Conservation (phyloP, 1,284 basidiomycete genomes). For the Cryptococcus wingfieldii region DNA sequence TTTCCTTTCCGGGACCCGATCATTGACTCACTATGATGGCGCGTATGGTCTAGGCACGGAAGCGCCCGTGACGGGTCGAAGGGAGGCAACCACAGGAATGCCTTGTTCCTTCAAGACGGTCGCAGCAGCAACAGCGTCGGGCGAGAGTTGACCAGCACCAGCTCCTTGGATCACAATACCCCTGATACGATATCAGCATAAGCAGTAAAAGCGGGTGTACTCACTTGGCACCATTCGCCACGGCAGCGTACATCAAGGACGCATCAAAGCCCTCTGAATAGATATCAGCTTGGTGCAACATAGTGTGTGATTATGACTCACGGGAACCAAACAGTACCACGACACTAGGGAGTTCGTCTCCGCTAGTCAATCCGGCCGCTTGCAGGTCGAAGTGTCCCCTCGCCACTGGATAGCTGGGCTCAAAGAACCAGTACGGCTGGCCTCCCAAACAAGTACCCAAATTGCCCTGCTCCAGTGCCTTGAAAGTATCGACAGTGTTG, state of each 20-base stretch:
- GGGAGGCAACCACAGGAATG: constrained; percentile 11
- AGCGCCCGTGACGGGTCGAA: constrained; percentile 10
- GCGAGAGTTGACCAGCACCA: constrained; percentile 10
- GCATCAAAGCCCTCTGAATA: constrained; percentile 13
- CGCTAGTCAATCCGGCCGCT: background rate
- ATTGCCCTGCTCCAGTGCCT: constrained; percentile 34
- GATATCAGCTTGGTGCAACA: background rate
- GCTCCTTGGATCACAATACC: constrained; percentile 18
- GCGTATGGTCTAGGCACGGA: constrained; percentile 8
- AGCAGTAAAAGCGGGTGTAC: background rate
- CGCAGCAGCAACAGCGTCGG: constrained; percentile 2
- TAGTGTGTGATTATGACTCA: background rate
- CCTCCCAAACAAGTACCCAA: constrained; percentile 26
- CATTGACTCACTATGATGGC: constrained; percentile 4
- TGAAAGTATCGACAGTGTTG: constrained; percentile 40
- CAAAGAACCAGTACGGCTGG: constrained; percentile 32
- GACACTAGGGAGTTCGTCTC: constrained; percentile 7
- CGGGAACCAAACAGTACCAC: constrained; percentile 13
- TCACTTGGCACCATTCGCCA: constrained; percentile 15
- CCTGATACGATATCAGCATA: background rate
- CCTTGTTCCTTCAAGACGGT: constrained; percentile 8
- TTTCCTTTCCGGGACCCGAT: background rate
- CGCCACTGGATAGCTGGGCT: constrained; percentile 9
- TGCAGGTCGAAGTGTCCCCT: constrained; percentile 9
- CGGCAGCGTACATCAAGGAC: constrained; percentile 11